Evolutionary conservation across 139 green algal genomes (phyloP), one percentile per base, ranked within the genome.

Genomic region (Diplosphaera chodatii): DNA sequence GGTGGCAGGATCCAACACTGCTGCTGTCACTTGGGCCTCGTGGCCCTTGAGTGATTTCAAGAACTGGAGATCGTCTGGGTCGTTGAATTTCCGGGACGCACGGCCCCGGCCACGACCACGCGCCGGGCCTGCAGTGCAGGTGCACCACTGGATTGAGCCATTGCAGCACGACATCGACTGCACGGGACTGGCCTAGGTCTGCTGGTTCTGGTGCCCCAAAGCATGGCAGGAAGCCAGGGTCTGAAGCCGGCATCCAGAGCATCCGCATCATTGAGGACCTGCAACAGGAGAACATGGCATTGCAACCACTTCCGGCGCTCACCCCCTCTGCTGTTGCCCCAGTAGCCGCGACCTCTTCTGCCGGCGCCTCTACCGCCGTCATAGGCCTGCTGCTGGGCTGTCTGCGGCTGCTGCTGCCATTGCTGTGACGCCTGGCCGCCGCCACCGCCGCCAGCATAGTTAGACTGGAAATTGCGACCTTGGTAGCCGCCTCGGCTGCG

Each of bases 51-150:
- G 67, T 10, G 75, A 63, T 13, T 66, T 68, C 22, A 86, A 23
- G 63, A 79, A 83, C 63, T 87, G 71, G 3, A 87, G 64, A 59
- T 87, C 82, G 3, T 75, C 66, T 25, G 82, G 82, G 1, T 78
- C 78, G 18, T 68, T 68, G 66, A 70, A 78, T 29, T 78, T 74
- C 28, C 37, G 28, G 6, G 56, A 34, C 3, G 55, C 67, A 0
- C 73, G 73, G 22, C 59, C 59, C 18, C 67, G 31, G 0, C 67
- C 59, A 18, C 59, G 34, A 15, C 28, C 66, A 20, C 28, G 29
- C 4, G n/a, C 37, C 6, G n/a, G n/a, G n/a, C n/a, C n/a, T n/a
- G n/a, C n/a, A n/a, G n/a, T n/a, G n/a, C n/a, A n/a, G n/a, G n/a
- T n/a, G n/a, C n/a, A n/a, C n/a, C n/a, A n/a, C n/a, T n/a, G n/a